Percentiles rank a stretch among this genome's conserved stretches.
phyloP scores from a whole-genome alignment of 345 rosid species.

The Eucalyptus marginata region DNA sequence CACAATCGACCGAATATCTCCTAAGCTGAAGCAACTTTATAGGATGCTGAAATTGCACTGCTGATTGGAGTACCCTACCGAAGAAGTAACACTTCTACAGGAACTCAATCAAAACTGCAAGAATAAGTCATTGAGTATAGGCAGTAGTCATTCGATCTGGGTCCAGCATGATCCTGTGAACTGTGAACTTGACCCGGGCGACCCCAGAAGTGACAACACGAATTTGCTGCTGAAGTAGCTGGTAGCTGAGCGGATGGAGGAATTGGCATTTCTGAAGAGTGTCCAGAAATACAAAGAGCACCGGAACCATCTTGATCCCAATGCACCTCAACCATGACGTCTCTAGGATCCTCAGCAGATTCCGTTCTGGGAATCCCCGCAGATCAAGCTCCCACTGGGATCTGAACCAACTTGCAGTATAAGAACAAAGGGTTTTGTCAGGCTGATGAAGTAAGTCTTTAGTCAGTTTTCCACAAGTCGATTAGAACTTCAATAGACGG shows the following conservation, averaged over 20 bases:
- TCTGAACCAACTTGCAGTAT: slow-evolving; percentile 15
- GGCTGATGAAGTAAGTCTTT: background rate
- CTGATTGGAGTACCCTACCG: background rate
- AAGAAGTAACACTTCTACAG: background rate
- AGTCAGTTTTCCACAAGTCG: background rate
- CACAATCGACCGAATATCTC: background rate
- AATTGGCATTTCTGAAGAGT: slow-evolving; percentile 56
- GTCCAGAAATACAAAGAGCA: slow-evolving; percentile 74
- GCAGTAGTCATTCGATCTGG: slow-evolving; percentile 16
- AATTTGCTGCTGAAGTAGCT: slow-evolving; percentile 9
- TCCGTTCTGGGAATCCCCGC: slow-evolving; percentile 69
- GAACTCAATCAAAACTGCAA: background rate
- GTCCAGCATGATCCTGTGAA: slow-evolving; percentile 50
- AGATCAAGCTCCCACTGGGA: slow-evolving; percentile 75
- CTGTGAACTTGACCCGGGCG: slow-evolving; percentile 34
- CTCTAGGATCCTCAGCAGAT: slow-evolving; percentile 47
- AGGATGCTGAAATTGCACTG: background rate
- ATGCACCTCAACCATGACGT: slow-evolving; percentile 83
- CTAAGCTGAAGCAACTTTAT: background rate
- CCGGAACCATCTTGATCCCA: slow-evolving; percentile 89
- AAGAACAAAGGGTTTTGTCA: background rate
- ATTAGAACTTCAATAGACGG: background rate
- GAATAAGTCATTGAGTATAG: background rate
- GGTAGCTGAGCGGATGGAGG: slow-evolving; percentile 27
- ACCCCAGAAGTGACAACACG: slow-evolving; percentile 10